Percentiles rank a stretch among this genome's conserved stretches.
These are phyloP conservation scores for Parietaria judaica DNA, from an alignment of 306 rosid genomes.

Conservation along the genomic window DNA sequence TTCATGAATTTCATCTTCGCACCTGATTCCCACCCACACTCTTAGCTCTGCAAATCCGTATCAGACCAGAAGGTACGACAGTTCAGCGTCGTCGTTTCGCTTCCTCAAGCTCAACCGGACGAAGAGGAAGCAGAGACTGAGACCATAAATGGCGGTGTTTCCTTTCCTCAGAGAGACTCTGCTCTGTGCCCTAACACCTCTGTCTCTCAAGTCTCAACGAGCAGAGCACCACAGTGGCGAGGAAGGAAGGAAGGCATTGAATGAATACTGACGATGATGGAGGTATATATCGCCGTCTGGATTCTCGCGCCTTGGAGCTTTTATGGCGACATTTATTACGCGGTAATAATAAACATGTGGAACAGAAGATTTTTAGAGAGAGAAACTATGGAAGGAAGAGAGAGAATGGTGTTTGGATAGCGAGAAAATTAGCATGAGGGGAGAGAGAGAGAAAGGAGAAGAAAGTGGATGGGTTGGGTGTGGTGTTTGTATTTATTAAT, in stretches of 20 bases:
- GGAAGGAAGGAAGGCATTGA: not conserved
- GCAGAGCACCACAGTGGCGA: slow-evolving; percentile 21
- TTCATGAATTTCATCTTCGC: slow-evolving; percentile 92
- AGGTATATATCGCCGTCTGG: slow-evolving; percentile 17
- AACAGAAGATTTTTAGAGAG: not conserved
- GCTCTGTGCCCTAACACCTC: not conserved
- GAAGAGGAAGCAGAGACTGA: slow-evolving; percentile 13
- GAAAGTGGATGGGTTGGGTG: no score
- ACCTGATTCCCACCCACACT: not conserved
- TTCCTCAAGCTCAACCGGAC: slow-evolving; percentile 10
- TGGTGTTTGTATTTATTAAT: not conserved
- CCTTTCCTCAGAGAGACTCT: slow-evolving; percentile 14
- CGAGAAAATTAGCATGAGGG: slow-evolving; percentile 21
- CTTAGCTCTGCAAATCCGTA: not conserved
- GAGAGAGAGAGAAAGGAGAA: not conserved
- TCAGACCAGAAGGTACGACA: not conserved
- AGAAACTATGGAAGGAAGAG: not conserved
- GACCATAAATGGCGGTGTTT: slow-evolving; percentile 27
- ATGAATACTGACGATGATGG: not conserved
- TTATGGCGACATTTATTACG: slow-evolving; percentile 41
- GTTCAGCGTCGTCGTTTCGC: not conserved
- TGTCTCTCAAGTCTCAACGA: slow-evolving; percentile 10
- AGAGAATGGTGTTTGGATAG: slow-evolving; percentile 12
- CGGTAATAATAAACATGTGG: not conserved
- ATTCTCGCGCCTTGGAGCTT: slow-evolving; percentile 19